Evolutionary conservation across 495 filamentous ascomycete species (phyloP).

Genomic region (Penicillium herquei): DNA sequence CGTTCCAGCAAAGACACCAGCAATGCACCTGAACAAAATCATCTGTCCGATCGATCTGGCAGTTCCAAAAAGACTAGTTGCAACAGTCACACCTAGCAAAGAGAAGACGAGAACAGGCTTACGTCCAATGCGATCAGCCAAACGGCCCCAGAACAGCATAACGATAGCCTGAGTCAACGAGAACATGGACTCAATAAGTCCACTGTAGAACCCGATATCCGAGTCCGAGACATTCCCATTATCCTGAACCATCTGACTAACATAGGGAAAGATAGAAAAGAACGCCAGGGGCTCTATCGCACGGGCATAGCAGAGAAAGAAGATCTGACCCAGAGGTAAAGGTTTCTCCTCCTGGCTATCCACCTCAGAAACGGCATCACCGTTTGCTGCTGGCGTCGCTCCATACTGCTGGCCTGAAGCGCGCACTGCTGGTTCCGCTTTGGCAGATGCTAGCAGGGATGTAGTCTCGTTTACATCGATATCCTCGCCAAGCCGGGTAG

Average conservation of each 20-base stretch:
- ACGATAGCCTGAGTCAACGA: conserved; percentile 64
- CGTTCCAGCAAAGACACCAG: conserved; percentile 67
- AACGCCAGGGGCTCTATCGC: conserved; percentile 72
- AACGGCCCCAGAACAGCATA: conserved; percentile 59
- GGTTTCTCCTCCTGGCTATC: conserved; percentile 30
- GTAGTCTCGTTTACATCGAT: conserved; percentile 21
- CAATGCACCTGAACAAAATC: conserved; percentile 62
- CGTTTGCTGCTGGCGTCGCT: not conserved
- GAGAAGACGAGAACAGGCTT: conserved; percentile 67
- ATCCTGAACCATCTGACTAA: conserved; percentile 66
- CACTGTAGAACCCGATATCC: conserved; percentile 70
- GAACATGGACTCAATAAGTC: conserved; percentile 71
- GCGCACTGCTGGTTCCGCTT: not conserved
- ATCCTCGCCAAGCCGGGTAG: conserved; percentile 6
- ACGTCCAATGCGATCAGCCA: conserved; percentile 63
- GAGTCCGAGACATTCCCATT: conserved; percentile 53
- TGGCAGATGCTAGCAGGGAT: conserved; percentile 12
- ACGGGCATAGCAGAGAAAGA: conserved; percentile 64
- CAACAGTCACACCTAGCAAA: conserved; percentile 54
- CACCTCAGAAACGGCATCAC: not conserved
- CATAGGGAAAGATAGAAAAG: conserved; percentile 74
- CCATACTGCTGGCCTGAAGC: conserved; percentile 1
- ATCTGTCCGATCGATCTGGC: conserved; percentile 62
- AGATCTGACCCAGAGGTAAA: conserved; percentile 57
- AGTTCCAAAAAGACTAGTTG: conserved; percentile 61